Base-by-base conservation (phyloP, 352 stramenopile genomes). In the Thraustochytrium sp. region DNA sequence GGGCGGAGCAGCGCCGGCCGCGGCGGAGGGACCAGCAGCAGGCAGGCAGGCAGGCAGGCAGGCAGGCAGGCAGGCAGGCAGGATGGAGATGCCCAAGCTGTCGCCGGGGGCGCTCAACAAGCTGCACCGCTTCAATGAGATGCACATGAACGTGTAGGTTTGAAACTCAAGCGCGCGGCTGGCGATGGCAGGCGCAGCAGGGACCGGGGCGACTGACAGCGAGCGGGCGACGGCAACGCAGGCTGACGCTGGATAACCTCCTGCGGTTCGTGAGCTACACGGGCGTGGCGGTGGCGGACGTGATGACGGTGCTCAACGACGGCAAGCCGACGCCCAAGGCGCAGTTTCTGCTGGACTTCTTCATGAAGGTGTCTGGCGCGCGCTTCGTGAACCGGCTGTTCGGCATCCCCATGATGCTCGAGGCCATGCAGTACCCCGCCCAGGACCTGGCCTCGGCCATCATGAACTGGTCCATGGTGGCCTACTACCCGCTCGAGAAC, bases 381-480 rank as follows among this genome's bases (percentile, higher is more conserved):
- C 48, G 68, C 37, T 80, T 80, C 68, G 23, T 80, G 16, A 80
- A 80, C 53, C 68, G 68, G 4, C 37, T 64, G 18, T 46, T 46
- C 23, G 26, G 44, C 8, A 18, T 80, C 36, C 68, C 68, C 21
- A n/a, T 53, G 18, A 29, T 46, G 13, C 23, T 80, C 53, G 36
- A 80, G 11, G 26, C 36, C 34, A 23, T 42, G 13, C 48, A 75
- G 46, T n/a, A 40, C 13, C 18, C 26, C 48, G 13, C 18, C 31
- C 13, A 9, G 8, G 68, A 80, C 29, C 34, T 63, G 46, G 34
- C 44, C 44, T 36, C 9, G 21, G 76, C 63, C 26, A 61, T 63
- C 68, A 80, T 80, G 68, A 46, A 16, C 9, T 65, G n/a, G 16
- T 80, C 68, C 29, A 80, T 80, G 68, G 21, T 80, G 23, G 11